Percentiles rank a stretch among this genome's conserved stretches.
phyloP scores from a whole-genome alignment of 1,139 yeast genomes.

The Pichia sp. region DNA sequence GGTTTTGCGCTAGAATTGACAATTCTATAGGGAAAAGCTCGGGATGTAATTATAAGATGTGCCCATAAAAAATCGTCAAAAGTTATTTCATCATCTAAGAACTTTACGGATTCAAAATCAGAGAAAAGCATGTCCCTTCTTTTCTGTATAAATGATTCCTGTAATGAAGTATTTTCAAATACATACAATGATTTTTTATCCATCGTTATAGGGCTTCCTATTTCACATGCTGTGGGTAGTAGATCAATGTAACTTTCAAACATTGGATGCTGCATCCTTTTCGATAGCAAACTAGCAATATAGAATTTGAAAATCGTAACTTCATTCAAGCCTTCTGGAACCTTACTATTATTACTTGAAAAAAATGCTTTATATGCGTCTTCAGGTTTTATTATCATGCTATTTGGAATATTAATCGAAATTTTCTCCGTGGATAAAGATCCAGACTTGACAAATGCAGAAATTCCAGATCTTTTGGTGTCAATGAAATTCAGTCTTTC shows the following conservation, averaged over 20 bases:
- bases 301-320: conserved; percentile 17
- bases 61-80: conserved; percentile 72
- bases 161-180: conserved; percentile 52
- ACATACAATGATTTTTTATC: conserved; percentile 38
- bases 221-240: conserved; percentile 44
- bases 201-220: conserved; percentile 63
- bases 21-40: conserved; percentile 70
- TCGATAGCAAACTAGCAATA: conserved; percentile 11
- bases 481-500: conserved; percentile 14
- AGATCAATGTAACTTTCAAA: conserved; percentile 46
- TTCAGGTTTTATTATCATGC: conserved; percentile 19
- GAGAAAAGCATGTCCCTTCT: conserved; percentile 9
- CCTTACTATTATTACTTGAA: no score
- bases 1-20: conserved; percentile 31
- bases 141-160: conserved; percentile 11
- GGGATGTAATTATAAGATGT: conserved; percentile 61
- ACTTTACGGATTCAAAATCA: conserved; percentile 14
- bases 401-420: conserved; percentile 15
- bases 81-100: conserved; percentile 39
- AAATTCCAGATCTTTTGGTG: conserved; percentile 16
- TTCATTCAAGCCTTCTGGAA: no score
- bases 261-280: conserved; percentile 2
- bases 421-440: background rate
- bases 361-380: conserved; percentile 18
- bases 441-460: conserved; percentile 6